phyloP scores from a whole-genome alignment of 1,284 basidiomycete species.

The Sphaerobolus stellatus region DNA sequence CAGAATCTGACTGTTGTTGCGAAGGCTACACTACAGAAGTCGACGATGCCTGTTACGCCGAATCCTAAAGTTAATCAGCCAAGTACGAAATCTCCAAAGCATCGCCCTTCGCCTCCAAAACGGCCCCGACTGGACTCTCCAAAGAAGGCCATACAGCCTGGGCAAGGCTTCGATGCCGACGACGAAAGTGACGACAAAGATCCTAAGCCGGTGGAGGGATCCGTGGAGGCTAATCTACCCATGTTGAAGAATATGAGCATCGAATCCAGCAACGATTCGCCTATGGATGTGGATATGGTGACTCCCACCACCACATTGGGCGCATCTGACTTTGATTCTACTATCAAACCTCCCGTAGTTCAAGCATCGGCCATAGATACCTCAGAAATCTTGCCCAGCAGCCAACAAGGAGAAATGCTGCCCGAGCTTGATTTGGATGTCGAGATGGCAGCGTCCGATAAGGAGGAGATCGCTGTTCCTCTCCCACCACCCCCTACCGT shows the following conservation, averaged over 20 bases:
- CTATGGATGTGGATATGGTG: not conserved
- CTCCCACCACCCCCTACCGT: not conserved
- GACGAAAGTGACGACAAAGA: not conserved
- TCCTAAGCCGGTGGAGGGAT: not conserved
- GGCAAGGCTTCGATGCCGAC: not conserved
- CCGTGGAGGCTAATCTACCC: not conserved
- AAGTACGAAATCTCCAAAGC: not conserved
- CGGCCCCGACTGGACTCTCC: slow-evolving; percentile 3
- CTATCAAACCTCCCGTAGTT: not conserved
- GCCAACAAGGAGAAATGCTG: slow-evolving; percentile 3
- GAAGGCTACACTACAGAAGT: not conserved
- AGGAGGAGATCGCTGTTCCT: not conserved
- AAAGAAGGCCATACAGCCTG: not conserved
- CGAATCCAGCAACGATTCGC: not conserved
- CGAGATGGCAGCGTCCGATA: not conserved
- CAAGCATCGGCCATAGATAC: not conserved
- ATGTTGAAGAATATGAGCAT: not conserved
- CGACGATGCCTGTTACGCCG: not conserved
- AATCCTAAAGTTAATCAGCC: not conserved
- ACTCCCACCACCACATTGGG: not conserved
- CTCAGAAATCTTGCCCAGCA: slow-evolving; percentile 5
- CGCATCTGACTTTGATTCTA: not conserved
- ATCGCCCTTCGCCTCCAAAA: slow-evolving; percentile 6
- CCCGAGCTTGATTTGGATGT: not conserved
- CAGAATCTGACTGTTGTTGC: not conserved